phyloP scores from a whole-genome alignment of 1,284 basidiomycete genomes.

The Ceratobasidium sp. region DNA sequence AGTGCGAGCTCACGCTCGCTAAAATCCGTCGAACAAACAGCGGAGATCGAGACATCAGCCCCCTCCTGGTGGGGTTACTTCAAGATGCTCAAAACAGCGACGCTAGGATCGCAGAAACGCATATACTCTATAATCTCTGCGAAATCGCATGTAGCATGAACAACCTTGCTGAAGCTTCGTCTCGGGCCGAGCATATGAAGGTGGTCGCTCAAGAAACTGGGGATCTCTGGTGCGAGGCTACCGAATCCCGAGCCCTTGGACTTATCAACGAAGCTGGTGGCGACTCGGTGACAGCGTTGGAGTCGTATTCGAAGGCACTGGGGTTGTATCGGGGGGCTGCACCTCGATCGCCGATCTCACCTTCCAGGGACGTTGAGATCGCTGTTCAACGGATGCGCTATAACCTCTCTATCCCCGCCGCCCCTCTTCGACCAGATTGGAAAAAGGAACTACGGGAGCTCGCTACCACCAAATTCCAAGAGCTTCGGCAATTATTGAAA shows the following conservation, averaged over 20 bases:
- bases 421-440: conserved; percentile 32
- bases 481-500: neutral
- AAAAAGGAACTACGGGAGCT: conserved; percentile 5
- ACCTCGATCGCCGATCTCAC: conserved; percentile 21
- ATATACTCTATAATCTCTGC: conserved; percentile 19
- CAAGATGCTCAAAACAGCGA: neutral
- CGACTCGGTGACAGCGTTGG: neutral
- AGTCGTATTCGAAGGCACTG: conserved; percentile 12
- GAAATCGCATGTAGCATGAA: conserved; percentile 3
- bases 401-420: conserved; percentile 5
- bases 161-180: neutral
- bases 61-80: neutral
- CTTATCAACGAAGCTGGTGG: conserved; percentile 14
- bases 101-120: conserved; percentile 1
- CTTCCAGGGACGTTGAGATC: neutral
- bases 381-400: conserved; percentile 7
- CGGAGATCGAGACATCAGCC: neutral
- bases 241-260: conserved; percentile 1
- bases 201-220: conserved; percentile 15
- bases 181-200: conserved; percentile 2
- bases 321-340: conserved; percentile 2
- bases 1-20: conserved; percentile 18
- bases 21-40: neutral
- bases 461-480: neutral
- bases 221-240: conserved; percentile 18